Conservation (phyloP, 2,329 filamentous ascomycete species). For the Ceratocystis cubensis region DNA sequence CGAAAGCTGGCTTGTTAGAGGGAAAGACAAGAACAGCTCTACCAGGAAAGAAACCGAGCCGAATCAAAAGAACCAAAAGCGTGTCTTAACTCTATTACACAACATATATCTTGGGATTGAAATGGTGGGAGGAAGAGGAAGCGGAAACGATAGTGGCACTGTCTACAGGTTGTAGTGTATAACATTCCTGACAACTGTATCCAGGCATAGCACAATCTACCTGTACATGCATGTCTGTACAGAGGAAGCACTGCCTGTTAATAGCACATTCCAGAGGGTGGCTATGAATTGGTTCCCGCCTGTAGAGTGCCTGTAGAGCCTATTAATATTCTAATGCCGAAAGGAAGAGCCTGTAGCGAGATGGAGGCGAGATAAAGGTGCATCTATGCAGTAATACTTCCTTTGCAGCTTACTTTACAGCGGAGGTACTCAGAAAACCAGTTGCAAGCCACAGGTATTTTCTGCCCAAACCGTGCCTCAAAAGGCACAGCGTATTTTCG, state of each 20-base stretch:
- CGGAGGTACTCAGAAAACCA: not conserved
- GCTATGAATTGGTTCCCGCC: not conserved
- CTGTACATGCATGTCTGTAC: constrained; percentile 1
- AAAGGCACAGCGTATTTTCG: not conserved
- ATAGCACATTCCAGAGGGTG: not conserved
- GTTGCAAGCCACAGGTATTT: not conserved
- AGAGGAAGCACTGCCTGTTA: not conserved
- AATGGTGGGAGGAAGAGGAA: not conserved
- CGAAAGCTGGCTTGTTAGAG: constrained; percentile 5
- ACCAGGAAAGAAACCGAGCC: not conserved
- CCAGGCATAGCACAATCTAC: not conserved
- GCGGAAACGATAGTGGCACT: not conserved
- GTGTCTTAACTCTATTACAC: not conserved
- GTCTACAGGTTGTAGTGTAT: not conserved
- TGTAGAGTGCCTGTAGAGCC: not conserved
- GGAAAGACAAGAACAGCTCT: not conserved
- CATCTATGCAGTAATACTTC: not conserved
- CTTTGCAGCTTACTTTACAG: not conserved
- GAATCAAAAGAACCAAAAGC: not conserved
- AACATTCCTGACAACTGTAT: not conserved
- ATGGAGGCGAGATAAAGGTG: not conserved
- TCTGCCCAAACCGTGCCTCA: not conserved
- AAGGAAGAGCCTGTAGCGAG: not conserved
- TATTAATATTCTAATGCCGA: not conserved
- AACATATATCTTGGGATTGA: not conserved